These are phyloP conservation scores for Pseudogymnoascus sp. DNA, from an alignment of 2,329 filamentous ascomycete genomes.

Conservation along the genomic window DNA sequence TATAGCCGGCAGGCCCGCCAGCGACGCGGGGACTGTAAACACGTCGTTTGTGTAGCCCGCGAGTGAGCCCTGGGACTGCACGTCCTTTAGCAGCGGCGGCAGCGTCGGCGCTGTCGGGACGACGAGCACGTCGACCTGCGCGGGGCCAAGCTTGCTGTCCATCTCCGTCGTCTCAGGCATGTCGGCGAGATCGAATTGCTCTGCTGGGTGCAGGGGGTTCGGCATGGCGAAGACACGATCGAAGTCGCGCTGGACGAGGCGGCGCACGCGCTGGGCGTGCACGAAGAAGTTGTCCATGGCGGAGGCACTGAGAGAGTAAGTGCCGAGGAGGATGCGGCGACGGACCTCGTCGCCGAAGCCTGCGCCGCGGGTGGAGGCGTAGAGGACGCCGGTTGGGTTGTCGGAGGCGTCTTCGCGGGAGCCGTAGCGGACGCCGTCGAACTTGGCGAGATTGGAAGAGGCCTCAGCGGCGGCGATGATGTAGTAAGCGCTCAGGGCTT, in stretches of 20 bases:
- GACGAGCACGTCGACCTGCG: slow-evolving; percentile 74
- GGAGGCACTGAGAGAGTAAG: slow-evolving; percentile 80
- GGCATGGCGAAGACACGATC: slow-evolving; percentile 61
- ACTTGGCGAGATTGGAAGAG: slow-evolving; percentile 91
- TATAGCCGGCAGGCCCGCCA: slow-evolving; percentile 83
- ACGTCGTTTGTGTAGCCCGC: slow-evolving; percentile 88
- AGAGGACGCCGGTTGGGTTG: slow-evolving; percentile 57
- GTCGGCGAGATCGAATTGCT: slow-evolving; percentile 51
- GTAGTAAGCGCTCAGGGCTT: slow-evolving; percentile 89
- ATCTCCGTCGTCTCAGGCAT: slow-evolving; percentile 37
- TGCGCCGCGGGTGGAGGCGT: slow-evolving; percentile 62
- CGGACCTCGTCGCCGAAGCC: slow-evolving; percentile 81
- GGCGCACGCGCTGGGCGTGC: slow-evolving; percentile 79
- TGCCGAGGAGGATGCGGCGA: slow-evolving; percentile 77
- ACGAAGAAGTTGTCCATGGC: slow-evolving; percentile 96
- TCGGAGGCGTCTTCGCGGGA: slow-evolving; percentile 32
- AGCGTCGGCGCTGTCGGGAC: slow-evolving; percentile 78
- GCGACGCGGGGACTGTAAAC: slow-evolving; percentile 87
- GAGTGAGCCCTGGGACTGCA: slow-evolving; percentile 48
- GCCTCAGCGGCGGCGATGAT: slow-evolving; percentile 91
- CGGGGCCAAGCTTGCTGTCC: slow-evolving; percentile 47
- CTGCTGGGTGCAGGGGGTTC: slow-evolving; percentile 56
- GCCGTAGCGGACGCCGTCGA: slow-evolving; percentile 93
- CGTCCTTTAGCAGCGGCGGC: slow-evolving; percentile 54
- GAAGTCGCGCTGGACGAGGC: slow-evolving; percentile 80